These are phyloP conservation scores for Suhomyces pyralidae DNA, from an alignment of 805 yeast species.

Conservation along the genomic window DNA sequence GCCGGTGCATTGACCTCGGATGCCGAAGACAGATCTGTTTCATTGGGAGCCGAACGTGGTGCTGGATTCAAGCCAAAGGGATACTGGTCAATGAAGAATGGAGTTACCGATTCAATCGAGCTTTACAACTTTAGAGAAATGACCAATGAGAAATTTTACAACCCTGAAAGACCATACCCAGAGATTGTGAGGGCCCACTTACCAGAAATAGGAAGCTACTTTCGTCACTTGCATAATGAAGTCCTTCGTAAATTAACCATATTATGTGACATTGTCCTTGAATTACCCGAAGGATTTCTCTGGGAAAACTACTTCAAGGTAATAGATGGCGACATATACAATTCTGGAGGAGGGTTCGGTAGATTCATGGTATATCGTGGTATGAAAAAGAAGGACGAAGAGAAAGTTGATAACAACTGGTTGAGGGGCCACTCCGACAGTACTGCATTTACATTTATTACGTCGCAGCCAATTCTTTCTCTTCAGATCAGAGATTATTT, in stretches of 20 bases:
- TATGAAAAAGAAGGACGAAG: slow-evolving; percentile 21
- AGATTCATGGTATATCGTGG: slow-evolving; percentile 28
- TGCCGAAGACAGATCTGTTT: slow-evolving; percentile 21
- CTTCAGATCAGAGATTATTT: slow-evolving; percentile 29
- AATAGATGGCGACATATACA: slow-evolving; percentile 17
- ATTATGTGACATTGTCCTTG: slow-evolving; percentile 27
- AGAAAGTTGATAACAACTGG: slow-evolving; percentile 25
- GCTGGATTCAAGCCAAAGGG: slow-evolving; percentile 30
- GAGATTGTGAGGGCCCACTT: slow-evolving; percentile 22
- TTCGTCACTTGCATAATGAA: slow-evolving; percentile 18
- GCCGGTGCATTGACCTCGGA: slow-evolving; percentile 40
- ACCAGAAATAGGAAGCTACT: slow-evolving; percentile 22
- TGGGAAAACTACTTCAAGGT: slow-evolving; percentile 29
- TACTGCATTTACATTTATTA: slow-evolving; percentile 29
- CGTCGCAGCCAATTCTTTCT: slow-evolving; percentile 30
- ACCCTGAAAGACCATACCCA: slow-evolving; percentile 21
- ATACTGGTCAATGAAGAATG: slow-evolving; percentile 30
- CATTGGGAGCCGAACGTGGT: slow-evolving; percentile 30
- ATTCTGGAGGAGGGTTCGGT: slow-evolving; percentile 29
- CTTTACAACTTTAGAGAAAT: slow-evolving; percentile 27
- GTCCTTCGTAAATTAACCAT: slow-evolving; percentile 21
- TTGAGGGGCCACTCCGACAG: slow-evolving; percentile 32
- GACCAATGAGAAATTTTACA: slow-evolving; percentile 21
- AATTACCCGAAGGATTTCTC: slow-evolving; percentile 26
- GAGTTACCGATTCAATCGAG: slow-evolving; percentile 26